Conservation (phyloP, 495 filamentous ascomycete species). For the Clavariopsis aquatica region DNA sequence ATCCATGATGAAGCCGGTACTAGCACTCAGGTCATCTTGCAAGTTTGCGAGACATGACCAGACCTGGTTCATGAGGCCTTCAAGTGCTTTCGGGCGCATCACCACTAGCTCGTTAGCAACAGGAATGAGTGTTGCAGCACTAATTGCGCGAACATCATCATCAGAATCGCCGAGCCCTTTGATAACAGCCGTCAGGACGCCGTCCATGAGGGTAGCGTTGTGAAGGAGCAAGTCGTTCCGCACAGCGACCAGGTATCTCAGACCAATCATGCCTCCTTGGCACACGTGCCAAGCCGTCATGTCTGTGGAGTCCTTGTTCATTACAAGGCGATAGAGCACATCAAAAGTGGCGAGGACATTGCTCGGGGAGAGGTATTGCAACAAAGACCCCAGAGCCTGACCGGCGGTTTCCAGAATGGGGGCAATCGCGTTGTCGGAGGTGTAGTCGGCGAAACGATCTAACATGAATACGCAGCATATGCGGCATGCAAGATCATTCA, state of each 20-base stretch:
- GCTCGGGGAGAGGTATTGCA: slow-evolving; percentile 71
- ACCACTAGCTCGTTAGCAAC: slow-evolving; percentile 92
- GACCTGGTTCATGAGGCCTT: slow-evolving; percentile 84
- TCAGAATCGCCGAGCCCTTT: slow-evolving; percentile 87
- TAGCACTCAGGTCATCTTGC: slow-evolving; percentile 93
- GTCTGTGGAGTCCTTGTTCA: slow-evolving; percentile 78
- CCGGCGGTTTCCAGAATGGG: slow-evolving; percentile 95
- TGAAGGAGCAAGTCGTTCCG: slow-evolving; percentile 86
- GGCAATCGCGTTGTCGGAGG: slow-evolving; percentile 93
- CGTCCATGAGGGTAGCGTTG: slow-evolving; percentile 83
- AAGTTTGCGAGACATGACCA: slow-evolving; percentile 96
- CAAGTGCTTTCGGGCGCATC: slow-evolving; percentile 72
- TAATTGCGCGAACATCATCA: slow-evolving; percentile 95
- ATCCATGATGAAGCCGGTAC: slow-evolving; percentile 97
- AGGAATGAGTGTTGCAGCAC: slow-evolving; percentile 92
- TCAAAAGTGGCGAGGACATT: slow-evolving; percentile 80
- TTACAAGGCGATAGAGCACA: slow-evolving; percentile 82
- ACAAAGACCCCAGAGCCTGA: slow-evolving; percentile 87
- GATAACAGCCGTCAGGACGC: slow-evolving; percentile 88
- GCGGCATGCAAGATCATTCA: slow-evolving; percentile 90
- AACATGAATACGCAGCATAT: slow-evolving; percentile 95
- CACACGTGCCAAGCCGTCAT: slow-evolving; percentile 86
- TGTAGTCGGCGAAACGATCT: slow-evolving; percentile 95
- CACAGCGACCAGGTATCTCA: slow-evolving; percentile 91
- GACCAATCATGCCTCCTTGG: slow-evolving; percentile 95